Evolutionary conservation across 179 eudicot genomes (phyloP), one percentile per base, ranked within the genome.

Genomic region (Spergularia azorica): DNA sequence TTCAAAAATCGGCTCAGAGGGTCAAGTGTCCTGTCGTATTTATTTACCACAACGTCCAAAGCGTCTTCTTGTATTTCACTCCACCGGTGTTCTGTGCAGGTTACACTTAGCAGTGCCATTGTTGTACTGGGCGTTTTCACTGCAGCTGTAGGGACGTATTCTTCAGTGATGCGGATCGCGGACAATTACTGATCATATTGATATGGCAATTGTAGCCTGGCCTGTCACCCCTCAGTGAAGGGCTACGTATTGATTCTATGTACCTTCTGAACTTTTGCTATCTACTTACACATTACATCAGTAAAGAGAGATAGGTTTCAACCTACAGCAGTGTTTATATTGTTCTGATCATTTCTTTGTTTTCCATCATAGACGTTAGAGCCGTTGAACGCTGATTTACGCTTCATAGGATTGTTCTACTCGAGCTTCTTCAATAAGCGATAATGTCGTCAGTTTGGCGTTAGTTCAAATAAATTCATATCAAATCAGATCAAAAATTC

Each of bases 81-180:
- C 50, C 39, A 5, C 26, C 8, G n/a, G 58, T 41, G 10, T 69
- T 63, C 14, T 38, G 43, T 56, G 75, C 86, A 92, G 94, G 76
- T 86, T 64, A 71, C 83, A 6, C 54, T 85, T 64, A 87, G 97
- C 82, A 52, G 70, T 39, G 72, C 80, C 51, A 83, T 83, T 38
- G 71, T 90, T 15, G 88, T 64, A 18, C 9, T 90, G 74, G 97
- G 97, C 38, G 43, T 87, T 18, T 26, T 85, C 32, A 46, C 90
- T 59, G 97, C 87, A 9, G 75, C 71, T 14, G 64, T 90, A 73
- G 97, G 97, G 71, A 92, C 97, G 6, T 92, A 92, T 79, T 85
- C 93, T 15, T 92, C 97, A 1, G 63, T 82, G 0, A 43, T 46
- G 17, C 12, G 71, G 50, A 87, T 92, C 43, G 71, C 70, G 16